Percentiles rank a stretch among this genome's conserved stretches.
Conservation (phyloP, 805 yeast species). For the Pachysolen tannophilus region DNA sequence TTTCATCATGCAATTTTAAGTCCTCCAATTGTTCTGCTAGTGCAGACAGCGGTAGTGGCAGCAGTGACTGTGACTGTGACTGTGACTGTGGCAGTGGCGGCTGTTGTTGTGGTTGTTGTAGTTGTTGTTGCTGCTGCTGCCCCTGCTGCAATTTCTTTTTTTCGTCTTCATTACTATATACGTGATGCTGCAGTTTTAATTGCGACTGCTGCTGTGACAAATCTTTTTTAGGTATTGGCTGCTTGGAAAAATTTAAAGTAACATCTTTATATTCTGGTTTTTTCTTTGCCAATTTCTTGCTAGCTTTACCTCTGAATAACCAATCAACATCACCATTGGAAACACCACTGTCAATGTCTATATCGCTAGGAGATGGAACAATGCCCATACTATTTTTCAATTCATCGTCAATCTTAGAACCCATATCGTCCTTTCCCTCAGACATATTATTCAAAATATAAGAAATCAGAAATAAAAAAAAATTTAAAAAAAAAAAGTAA, state of each 20-base stretch:
- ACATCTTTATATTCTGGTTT: constrained; percentile 21
- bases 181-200: constrained; percentile 7
- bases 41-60: constrained; percentile 1
- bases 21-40: constrained; percentile 4
- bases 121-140: too few species aligned
- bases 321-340: constrained; percentile 77
- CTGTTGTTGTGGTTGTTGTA: constrained; percentile 2
- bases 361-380: too few species aligned
- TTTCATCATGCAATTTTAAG: background rate
- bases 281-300: constrained; percentile 41
- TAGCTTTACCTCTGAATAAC: constrained; percentile 73
- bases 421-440: too few species aligned
- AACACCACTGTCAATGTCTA: constrained; percentile 32
- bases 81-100: constrained; percentile 2
- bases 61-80: constrained; percentile 4
- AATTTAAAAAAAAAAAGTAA: too few species aligned
- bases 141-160: constrained; percentile 1
- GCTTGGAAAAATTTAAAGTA: constrained; percentile 19
- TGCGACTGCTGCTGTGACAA: constrained; percentile 5
- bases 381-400: too few species aligned
- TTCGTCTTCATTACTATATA: constrained; percentile 11
- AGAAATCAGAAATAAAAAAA: too few species aligned
- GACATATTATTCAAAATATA: too few species aligned
- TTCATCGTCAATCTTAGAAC: too few species aligned
- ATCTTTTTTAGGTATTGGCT: constrained; percentile 17